A percentile compares a stretch with the other conserved stretches of the same genome.
Evolutionary conservation across 148 eudicot genomes (phyloP).

Genomic region (Amaranthus palmeri): DNA sequence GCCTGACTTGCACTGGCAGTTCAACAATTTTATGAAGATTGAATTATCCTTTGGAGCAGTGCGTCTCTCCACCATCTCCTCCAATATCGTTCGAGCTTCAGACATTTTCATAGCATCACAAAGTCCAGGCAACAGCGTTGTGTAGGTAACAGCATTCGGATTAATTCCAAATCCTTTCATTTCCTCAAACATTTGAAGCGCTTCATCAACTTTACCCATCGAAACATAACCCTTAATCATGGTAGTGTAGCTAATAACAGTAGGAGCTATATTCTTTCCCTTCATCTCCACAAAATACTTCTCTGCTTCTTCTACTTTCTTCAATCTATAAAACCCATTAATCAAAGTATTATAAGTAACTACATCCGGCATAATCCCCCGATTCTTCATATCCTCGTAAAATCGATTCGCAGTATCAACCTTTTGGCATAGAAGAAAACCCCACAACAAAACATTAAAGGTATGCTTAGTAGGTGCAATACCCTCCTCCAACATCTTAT

Average conservation of each 20-base stretch:
- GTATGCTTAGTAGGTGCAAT: conserved; percentile 70
- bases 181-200: conserved; percentile 69
- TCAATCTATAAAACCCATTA: conserved; percentile 60
- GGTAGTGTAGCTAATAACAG: conserved; percentile 70
- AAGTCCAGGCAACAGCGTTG: conserved; percentile 79
- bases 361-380: conserved; percentile 67
- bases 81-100: conserved; percentile 57
- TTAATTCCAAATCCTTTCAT: conserved; percentile 63
- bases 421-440: conserved; percentile 64
- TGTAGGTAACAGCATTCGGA: conserved; percentile 71
- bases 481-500: conserved; percentile 83
- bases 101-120: conserved; percentile 75
- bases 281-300: conserved; percentile 85
- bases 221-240: conserved; percentile 87
- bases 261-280: conserved; percentile 68
- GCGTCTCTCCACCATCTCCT: conserved; percentile 66
- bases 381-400: conserved; percentile 74
- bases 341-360: conserved; percentile 88
- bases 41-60: conserved; percentile 63
- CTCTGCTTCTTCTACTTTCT: conserved; percentile 79
- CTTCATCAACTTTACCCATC: conserved; percentile 68
- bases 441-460: conserved; percentile 77
- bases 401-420: conserved; percentile 64
- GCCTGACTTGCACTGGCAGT: conserved; percentile 68
- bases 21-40: conserved; percentile 50